phyloP scores from a whole-genome alignment of 1,139 yeast genomes.

The Scheffersomyces cryptocercus region DNA sequence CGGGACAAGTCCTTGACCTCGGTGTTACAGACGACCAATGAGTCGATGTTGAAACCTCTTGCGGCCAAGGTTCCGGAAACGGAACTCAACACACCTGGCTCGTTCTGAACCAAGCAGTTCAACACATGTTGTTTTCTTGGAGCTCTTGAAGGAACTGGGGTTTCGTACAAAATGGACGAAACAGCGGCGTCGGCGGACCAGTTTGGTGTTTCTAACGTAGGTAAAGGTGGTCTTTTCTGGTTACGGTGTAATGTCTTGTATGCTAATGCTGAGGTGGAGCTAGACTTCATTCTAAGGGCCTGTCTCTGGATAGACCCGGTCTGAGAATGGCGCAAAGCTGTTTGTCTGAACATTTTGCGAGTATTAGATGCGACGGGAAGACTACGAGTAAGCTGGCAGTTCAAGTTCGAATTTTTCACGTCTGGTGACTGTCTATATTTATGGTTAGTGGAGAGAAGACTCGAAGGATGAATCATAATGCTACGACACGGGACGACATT shows the following conservation, averaged over 20 bases:
- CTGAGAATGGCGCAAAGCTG: not conserved
- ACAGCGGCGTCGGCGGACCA: slow-evolving; percentile 98
- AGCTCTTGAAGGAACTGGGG: slow-evolving; percentile 72
- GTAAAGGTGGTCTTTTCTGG: slow-evolving; percentile 86
- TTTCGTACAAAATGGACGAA: slow-evolving; percentile 89
- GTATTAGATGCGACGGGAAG: no score
- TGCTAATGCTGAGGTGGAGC: slow-evolving; percentile 93
- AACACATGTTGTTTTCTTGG: slow-evolving; percentile 83
- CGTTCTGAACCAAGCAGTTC: slow-evolving; percentile 96
- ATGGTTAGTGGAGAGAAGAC: not conserved
- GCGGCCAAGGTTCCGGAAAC: slow-evolving; percentile 97
- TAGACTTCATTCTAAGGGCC: slow-evolving; percentile 31
- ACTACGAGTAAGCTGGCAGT: no score
- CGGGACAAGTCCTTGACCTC: slow-evolving; percentile 94
- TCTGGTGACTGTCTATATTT: no score
- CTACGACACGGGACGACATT: not conserved
- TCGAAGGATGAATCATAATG: slow-evolving; percentile 1
- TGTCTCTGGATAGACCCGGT: slow-evolving; percentile 6
- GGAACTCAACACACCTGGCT: slow-evolving; percentile 94
- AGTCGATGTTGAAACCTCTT: slow-evolving; percentile 96
- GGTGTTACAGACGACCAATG: slow-evolving; percentile 93
- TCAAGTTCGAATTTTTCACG: no score
- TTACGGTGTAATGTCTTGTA: slow-evolving; percentile 89
- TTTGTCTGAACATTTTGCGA: not conserved
- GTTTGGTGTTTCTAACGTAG: slow-evolving; percentile 90